Base-by-base conservation (phyloP, 2,329 filamentous ascomycete genomes). In the Botryotinia narcissicola region DNA sequence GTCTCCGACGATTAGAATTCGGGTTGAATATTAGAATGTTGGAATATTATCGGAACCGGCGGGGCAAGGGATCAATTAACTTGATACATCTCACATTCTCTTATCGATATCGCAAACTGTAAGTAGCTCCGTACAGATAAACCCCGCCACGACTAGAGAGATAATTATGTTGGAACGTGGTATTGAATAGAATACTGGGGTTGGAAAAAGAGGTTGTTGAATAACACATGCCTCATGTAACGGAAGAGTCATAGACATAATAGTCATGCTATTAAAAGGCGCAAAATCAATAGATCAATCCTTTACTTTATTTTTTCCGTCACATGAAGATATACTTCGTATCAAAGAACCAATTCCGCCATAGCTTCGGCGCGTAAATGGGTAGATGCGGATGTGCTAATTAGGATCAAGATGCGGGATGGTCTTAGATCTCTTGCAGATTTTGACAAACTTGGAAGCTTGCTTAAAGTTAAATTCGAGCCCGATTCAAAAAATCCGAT, bases 331-430 rank as follows among this genome's bases (percentile, higher is more conserved):
- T 62, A 54, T 42, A 32, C 59, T 48, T 70, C 60, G 32, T 25
- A 54, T 18, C 60, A 4, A 32, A 54, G n/a, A 46, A 10, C 35
- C 59, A 10, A 57, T 35, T 29, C 14, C 44, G 32, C n/a, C 18
- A 60, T 71, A 57, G 70, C 70, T 71, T 66, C 44, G 60, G 70
- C 70, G 70, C 70, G 59, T 71, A 71, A 32, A 63, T 71, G 70
- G 32, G 59, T 32, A 40, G 44, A 42, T 40, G 44, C 35, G 59
- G 59, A 32, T 14, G 35, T 35, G 70, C 40, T 66, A 66, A 40
- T 42, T 59, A 25, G 46, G 46, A 60, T 61, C 40, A 18, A 44
- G 68, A 57, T 40, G 46, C 42, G 70, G 44, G 29, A 71, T 71
- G 60, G 64, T 68, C 46, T 54, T 54, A 64, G 70, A 71, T 71